Evolutionary conservation across 73 alveolate genomes (phyloP), one percentile per base, ranked within the genome.

Genomic region (Paramecium caudatum): DNA sequence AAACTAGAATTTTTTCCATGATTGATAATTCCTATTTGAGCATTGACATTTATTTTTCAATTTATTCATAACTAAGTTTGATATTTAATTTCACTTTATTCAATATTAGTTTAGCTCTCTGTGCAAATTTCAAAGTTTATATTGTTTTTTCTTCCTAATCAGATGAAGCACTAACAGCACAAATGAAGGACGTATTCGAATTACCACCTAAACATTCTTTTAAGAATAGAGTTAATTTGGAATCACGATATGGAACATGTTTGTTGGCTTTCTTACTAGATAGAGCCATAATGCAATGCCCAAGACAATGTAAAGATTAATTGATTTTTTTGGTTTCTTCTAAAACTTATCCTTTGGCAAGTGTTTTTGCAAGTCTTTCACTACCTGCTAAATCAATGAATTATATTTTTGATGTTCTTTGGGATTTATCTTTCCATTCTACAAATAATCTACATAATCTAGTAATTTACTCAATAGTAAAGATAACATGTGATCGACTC

Each of bases 371-470:
- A 5, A 97, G 93, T 81, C 98, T 95, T 90, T 98, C 99, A 43
- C 98, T 94, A 5, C 99, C 99, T 2, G 99, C 99, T 34, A 98
- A 82, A 92, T 98, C 99, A 17, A 86, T 78, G 30, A 86, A 62
- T 62, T 86, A 16, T 4, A 86, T 55, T 39, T 86, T 86, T 12
- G 90, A 62, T 17, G 82, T 86, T 47, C 93, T 86, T 21, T 45
- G n/a, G 8, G 93, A 41, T 86, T 78, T 78, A 36, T 86, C 93
- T 19, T 74, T 23, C 88, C 88, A 74, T 74, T 37, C 68, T 21
- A 74, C 88, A 27, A 74, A 5, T 68, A 74, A 27, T 74, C 84
- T 68, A 82, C 9, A 3, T 50, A 33, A 3, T 36, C 34, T 6
- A 15, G 36, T 23, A 21, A 7, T 21, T 8, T 50, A 61, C 47